A percentile compares a stretch with the other conserved stretches of the same genome.
These are phyloP conservation scores for Candida boleticola DNA, from an alignment of 805 yeast genomes.

Conservation along the genomic window DNA sequence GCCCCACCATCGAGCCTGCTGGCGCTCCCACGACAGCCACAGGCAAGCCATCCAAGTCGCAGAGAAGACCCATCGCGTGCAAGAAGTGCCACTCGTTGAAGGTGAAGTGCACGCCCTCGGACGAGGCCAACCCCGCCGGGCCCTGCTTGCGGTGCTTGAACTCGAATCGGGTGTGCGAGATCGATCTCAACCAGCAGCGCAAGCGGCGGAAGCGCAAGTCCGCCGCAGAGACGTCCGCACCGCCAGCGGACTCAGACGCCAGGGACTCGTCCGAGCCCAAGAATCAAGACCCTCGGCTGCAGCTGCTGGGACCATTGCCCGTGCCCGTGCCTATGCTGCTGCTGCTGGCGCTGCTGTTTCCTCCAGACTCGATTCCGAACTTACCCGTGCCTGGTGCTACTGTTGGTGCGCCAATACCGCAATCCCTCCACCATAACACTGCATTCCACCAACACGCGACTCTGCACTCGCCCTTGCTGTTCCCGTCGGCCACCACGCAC, in stretches of 20 bases:
- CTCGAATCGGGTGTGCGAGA: slow-evolving; percentile 61
- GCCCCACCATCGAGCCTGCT: not conserved
- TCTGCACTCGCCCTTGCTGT: no score
- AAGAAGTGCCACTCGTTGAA: slow-evolving; percentile 78
- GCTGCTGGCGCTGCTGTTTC: not conserved
- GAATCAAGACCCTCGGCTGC: slow-evolving; percentile 29
- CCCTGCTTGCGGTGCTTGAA: slow-evolving; percentile 76
- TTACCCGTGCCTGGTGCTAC: no score
- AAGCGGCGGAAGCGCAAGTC: slow-evolving; percentile 39
- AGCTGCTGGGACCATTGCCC: slow-evolving; percentile 14
- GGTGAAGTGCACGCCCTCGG: slow-evolving; percentile 79
- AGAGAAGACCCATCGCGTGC: slow-evolving; percentile 57
- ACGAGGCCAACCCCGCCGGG: slow-evolving; percentile 52
- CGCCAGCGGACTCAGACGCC: not conserved
- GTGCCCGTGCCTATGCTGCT: not conserved
- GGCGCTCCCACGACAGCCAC: not conserved
- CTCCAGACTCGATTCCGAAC: no score
- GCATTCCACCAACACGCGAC: no score
- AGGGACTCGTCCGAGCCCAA: slow-evolving; percentile 5
- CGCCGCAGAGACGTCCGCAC: not conserved
- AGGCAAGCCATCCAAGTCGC: not conserved
- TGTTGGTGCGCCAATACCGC: no score
- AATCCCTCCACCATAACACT: no score
- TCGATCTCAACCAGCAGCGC: slow-evolving; percentile 59
- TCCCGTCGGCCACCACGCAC: no score